phyloP scores from a whole-genome alignment of 1,284 basidiomycete species.

The Gymnopus androsaceus region DNA sequence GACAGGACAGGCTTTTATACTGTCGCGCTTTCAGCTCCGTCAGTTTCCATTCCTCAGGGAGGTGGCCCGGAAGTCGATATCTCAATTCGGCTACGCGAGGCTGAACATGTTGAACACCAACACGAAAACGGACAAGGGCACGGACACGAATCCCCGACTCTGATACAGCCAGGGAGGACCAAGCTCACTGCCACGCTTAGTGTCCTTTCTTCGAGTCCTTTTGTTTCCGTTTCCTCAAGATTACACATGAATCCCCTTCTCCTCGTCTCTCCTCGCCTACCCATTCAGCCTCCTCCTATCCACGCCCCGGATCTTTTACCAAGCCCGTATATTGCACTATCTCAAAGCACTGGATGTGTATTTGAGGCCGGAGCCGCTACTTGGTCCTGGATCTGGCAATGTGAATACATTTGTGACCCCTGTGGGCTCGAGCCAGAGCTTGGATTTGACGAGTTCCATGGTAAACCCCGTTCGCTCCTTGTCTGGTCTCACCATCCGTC shows the following conservation, averaged over 20 bases:
- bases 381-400: constrained; percentile 27
- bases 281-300: constrained; percentile 65
- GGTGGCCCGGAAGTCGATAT: constrained; percentile 27
- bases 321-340: constrained; percentile 73
- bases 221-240: constrained; percentile 38
- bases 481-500: constrained; percentile 51
- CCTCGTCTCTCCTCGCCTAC: constrained; percentile 40
- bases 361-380: constrained; percentile 63
- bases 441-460: not conserved
- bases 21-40: constrained; percentile 49
- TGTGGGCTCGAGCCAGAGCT: not conserved
- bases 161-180: constrained; percentile 26
- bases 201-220: constrained; percentile 37
- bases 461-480: constrained; percentile 29
- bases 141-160: too few relatives aligned
- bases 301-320: constrained; percentile 62
- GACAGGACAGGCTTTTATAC: constrained; percentile 71
- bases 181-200: constrained; percentile 54
- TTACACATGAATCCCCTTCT: too few relatives aligned
- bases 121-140: too few relatives aligned
- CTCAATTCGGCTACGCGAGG: constrained; percentile 2
- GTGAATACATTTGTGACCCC: not conserved
- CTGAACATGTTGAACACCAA: not conserved
- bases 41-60: constrained; percentile 28
- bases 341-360: constrained; percentile 59